Percentiles rank a stretch among this genome's conserved stretches.
Conservation (phyloP, 2,329 filamentous ascomycete species). For the Bipolaris victoriae region DNA sequence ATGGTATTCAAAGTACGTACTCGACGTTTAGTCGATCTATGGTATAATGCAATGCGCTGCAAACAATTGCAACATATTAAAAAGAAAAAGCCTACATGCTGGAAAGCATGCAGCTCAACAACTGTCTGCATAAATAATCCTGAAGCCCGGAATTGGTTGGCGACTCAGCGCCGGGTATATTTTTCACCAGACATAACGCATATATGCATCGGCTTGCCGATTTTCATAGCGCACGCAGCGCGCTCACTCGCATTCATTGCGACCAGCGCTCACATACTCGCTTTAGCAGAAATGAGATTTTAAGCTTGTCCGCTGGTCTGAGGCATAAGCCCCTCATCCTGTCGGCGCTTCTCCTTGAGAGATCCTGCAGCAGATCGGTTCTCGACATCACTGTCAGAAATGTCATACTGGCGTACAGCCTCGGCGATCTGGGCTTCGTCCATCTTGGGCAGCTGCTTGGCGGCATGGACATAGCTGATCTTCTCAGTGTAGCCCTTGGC, state of each 20-base stretch:
- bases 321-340: conserved; percentile 30
- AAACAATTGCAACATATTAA: conserved; percentile 6
- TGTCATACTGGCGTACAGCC: conserved; percentile 43
- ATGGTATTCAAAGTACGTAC: conserved; percentile 8
- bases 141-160: conserved; percentile 15
- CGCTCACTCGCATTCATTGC: conserved; percentile 19
- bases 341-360: conserved; percentile 33
- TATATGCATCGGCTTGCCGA: conserved; percentile 23
- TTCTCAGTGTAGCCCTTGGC: conserved; percentile 47
- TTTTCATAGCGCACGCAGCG: conserved; percentile 20
- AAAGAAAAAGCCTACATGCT: conserved; percentile 5
- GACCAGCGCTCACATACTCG: conserved; percentile 22
- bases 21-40: conserved; percentile 10
- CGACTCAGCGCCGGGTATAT: conserved; percentile 38
- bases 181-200: conserved; percentile 20
- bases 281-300: conserved; percentile 1
- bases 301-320: conserved; percentile 22
- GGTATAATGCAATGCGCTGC: conserved; percentile 15
- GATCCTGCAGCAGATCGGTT: conserved; percentile 32
- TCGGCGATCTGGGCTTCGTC: conserved; percentile 44
- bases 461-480: conserved; percentile 47
- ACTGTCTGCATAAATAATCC: conserved; percentile 9
- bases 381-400: conserved; percentile 42
- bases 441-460: conserved; percentile 45
- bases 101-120: neutral